Evolutionary conservation across 2,329 filamentous ascomycete genomes (phyloP), one percentile per base, ranked within the genome.

Genomic region (Cadophora sp.): DNA sequence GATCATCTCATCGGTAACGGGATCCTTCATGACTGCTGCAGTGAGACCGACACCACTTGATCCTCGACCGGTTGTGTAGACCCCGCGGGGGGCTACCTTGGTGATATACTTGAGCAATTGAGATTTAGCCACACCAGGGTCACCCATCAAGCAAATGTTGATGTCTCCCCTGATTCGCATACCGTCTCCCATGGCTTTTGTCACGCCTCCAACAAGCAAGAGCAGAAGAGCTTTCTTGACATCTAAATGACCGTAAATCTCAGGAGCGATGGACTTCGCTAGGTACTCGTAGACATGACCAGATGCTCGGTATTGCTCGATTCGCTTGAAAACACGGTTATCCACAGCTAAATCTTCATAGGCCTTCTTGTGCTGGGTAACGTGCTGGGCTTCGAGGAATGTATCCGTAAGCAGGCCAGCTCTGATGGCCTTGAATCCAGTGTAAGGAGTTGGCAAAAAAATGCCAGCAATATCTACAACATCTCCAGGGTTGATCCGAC

Each of bases 81-180:
- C 90, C 74, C 88, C 88, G 37, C 96, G 92, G 70, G 96, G 96
- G 1, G 96, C 95, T 34, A 99, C 96, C 83, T 99, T 98, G 73
- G 94, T 93, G 78, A 99, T 98, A 80, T 99, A 99, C 82, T 97
- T 98, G 73, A 99, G 87, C 73, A 99, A 84, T 83, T 99, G 96
- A 46, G 96, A 99, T 83, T 99, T 99, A 83, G 96, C 96, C 78
- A 99, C 96, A 93, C 96, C 96, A 79, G 96, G 96, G 77, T 99
- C 96, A 86, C 96, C 96, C 96, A 99, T 99, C 77, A 99, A 83
- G 80, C 96, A 98, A 71, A 99, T 91, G 82, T 99, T 99, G 84
- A 99, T 97, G 78, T 99, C 96, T 76, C 96, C 96, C 86, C 96
- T 93, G 79, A 99, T 99, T 76, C 94, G 92, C 96, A 99, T 98